A percentile compares a stretch with the other conserved stretches of the same genome.
phyloP scores from a whole-genome alignment of 1,284 basidiomycete species.

The Leccinum fallax region DNA sequence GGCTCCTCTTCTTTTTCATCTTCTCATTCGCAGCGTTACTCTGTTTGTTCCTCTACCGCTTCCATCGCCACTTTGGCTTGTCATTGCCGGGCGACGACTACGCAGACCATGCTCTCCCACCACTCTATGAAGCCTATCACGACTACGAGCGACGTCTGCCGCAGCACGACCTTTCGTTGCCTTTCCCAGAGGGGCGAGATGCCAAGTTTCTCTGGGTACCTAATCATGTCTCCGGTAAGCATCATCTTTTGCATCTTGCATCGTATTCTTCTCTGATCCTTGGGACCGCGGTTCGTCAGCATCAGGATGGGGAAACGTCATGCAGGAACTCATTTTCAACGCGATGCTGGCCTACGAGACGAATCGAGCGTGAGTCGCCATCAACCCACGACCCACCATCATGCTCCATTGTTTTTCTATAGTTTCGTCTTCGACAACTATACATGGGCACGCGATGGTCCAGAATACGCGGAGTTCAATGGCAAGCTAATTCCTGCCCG shows the following conservation, averaged over 20 bases:
- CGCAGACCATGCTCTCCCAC: constrained; percentile 37
- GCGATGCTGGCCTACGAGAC: constrained; percentile 50
- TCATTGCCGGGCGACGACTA: constrained; percentile 4
- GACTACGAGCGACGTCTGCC: constrained; percentile 48
- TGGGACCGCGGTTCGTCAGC: constrained; percentile 26
- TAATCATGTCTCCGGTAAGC: constrained; percentile 50
- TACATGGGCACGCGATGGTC: constrained; percentile 37
- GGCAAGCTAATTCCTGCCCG: constrained; percentile 44
- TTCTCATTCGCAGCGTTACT: constrained; percentile 14
- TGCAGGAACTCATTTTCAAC: constrained; percentile 57
- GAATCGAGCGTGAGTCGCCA: constrained; percentile 45
- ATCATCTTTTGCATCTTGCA: not conserved
- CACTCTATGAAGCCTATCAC: constrained; percentile 48
- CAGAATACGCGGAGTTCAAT: constrained; percentile 39
- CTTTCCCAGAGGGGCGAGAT: constrained; percentile 44
- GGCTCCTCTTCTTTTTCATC: constrained; percentile 22
- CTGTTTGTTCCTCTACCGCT: constrained; percentile 23
- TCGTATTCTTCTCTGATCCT: not conserved
- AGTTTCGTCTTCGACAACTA: constrained; percentile 49
- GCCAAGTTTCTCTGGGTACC: constrained; percentile 50
- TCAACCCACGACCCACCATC: not conserved
- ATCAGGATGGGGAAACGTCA: constrained; percentile 60
- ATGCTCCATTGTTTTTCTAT: not conserved
- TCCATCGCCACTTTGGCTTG: not conserved
- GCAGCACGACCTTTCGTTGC: constrained; percentile 45